Evolutionary conservation across 306 rosid species (phyloP), one percentile per base, ranked within the genome.

Genomic region (Quercus gilva): DNA sequence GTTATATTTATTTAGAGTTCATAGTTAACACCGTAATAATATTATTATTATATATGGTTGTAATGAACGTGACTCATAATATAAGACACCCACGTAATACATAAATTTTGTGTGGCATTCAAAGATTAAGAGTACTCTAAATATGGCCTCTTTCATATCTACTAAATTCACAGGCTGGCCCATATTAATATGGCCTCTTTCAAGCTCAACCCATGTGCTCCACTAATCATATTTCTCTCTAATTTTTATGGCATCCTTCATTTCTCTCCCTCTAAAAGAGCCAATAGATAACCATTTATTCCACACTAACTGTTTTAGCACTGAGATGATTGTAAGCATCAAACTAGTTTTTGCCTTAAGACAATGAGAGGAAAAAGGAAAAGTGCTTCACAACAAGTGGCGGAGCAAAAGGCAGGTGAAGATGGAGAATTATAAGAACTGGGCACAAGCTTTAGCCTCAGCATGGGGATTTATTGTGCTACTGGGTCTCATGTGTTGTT

Each of bases 381-480:
- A 74, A 71, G 43, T 0, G 68, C 26, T 0, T 59, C 63, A 14
- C 49, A 65, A 33, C 45, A 2, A 8, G 3, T 37, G 45, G 25
- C n/a, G 1, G 69, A 4, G 1, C 15, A 51, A 28, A 65, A 74
- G 57, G 23, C 25, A 26, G 52, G 25, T 20, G 52, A 58, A 6
- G 26, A 86, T 81, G 91, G 84, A 51, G 75, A 73, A 81, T 28
- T 86, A 85, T 65, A 59, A 83, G 80, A 89, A 82, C 18, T 92
- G 89, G 97, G 88, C 60, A 18, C 78, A 89, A 69, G 94, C 93
- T 59, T 51, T 92, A 71, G 98, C 89, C 23, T 64, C 86, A 0
- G 98, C 88, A 33, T 87, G 89, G 89, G 92, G 94, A 49, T 78
- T 92, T 78, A 89, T 94, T 86, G 49, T 90, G 79, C 60, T 94